Evolutionary conservation across 139 green algal species (phyloP).

Genomic region (Edaphochlamys debaryana): DNA sequence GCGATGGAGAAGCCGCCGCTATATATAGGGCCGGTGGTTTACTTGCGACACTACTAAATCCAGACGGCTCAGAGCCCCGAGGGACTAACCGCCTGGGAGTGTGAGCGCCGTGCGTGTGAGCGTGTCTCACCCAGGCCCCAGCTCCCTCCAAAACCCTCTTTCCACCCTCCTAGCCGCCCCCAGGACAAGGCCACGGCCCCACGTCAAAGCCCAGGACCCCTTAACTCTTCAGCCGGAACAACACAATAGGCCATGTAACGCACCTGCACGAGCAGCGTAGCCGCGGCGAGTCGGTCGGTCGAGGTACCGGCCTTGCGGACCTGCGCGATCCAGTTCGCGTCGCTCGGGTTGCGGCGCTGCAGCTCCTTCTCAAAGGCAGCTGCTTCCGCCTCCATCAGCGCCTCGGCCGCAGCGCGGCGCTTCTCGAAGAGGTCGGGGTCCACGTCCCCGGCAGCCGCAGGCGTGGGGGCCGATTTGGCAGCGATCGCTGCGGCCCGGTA

Average conservation of each 20-base stretch:
- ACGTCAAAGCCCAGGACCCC: too few species aligned
- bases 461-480: slow-evolving; percentile 44
- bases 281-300: slow-evolving; percentile 85
- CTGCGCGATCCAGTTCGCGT: slow-evolving; percentile 82
- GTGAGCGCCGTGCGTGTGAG: slow-evolving; percentile 11
- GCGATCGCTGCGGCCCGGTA: slow-evolving; percentile 66
- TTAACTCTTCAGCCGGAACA: too few species aligned
- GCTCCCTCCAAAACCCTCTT: too few species aligned
- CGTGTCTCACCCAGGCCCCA: too few species aligned
- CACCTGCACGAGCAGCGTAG: slow-evolving; percentile 85
- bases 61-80: slow-evolving; percentile 16
- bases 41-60: slow-evolving; percentile 10
- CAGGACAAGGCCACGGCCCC: too few species aligned
- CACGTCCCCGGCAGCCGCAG: background rate
- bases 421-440: slow-evolving; percentile 43
- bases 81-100: slow-evolving; percentile 31
- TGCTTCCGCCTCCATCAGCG: slow-evolving; percentile 66
- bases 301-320: slow-evolving; percentile 78
- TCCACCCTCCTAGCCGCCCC: too few species aligned
- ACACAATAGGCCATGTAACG: too few species aligned
- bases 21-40: too few species aligned
- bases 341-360: slow-evolving; percentile 54
- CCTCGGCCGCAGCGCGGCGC: slow-evolving; percentile 35
- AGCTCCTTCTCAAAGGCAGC: slow-evolving; percentile 71
- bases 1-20: too few species aligned